Evolutionary conservation across 2,329 filamentous ascomycete genomes (phyloP).

Genomic region (Akanthomyces lecanii): DNA sequence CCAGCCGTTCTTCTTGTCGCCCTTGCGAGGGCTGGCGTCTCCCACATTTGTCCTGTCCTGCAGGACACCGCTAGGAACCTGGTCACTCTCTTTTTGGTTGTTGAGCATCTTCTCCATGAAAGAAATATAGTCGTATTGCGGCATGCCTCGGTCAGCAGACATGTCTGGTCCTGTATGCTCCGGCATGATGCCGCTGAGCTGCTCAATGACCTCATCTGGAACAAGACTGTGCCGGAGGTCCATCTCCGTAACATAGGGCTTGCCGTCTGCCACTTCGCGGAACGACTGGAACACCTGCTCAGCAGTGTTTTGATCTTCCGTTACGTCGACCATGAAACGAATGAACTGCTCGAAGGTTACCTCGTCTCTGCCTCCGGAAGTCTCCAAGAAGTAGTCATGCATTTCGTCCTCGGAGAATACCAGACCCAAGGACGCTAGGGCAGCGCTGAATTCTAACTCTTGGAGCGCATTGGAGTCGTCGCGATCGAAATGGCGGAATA

Average conservation of each 20-base stretch:
- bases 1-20: constrained; percentile 33
- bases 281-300: constrained; percentile 99
- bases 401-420: constrained; percentile 98
- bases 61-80: constrained; percentile 28
- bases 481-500: constrained; percentile 96
- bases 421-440: constrained; percentile 86
- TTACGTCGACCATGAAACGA: constrained; percentile 98
- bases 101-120: constrained; percentile 89
- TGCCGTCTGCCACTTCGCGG: constrained; percentile 94
- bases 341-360: constrained; percentile 99
- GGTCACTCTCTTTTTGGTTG: constrained; percentile 30
- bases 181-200: constrained; percentile 84
- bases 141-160: constrained; percentile 74
- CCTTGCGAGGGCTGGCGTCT: constrained; percentile 31
- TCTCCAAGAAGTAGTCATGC: constrained; percentile 89
- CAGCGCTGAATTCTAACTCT: constrained; percentile 93
- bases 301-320: constrained; percentile 96
- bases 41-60: constrained; percentile 34
- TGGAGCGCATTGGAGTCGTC: constrained; percentile 85
- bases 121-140: constrained; percentile 92
- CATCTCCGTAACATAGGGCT: constrained; percentile 97
- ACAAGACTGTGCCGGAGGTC: constrained; percentile 92
- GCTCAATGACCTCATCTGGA: constrained; percentile 94
- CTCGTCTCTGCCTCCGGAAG: constrained; percentile 70
- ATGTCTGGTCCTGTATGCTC: constrained; percentile 78